Percentiles rank a stretch among this genome's conserved stretches.
phyloP scores from a whole-genome alignment of 345 rosid genomes.

The Hypericum perforatum region DNA sequence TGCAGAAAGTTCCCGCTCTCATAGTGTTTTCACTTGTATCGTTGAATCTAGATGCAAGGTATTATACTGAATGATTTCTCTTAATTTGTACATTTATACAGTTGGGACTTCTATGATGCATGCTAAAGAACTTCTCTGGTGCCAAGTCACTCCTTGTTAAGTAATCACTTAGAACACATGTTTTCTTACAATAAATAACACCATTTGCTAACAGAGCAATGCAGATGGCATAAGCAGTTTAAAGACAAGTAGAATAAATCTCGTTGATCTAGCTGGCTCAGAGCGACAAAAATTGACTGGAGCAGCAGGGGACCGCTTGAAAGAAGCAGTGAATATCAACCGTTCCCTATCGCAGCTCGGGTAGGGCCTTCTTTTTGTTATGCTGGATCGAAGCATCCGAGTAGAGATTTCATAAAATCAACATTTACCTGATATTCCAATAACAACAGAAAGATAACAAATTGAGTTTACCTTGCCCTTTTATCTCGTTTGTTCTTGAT shows the following conservation, averaged over 20 bases:
- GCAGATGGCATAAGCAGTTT: too few relatives aligned
- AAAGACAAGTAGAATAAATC: constrained; percentile 45
- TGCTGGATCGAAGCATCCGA: constrained; percentile 6
- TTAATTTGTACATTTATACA: constrained; percentile 41
- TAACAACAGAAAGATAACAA: too few relatives aligned
- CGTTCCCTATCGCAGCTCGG: constrained; percentile 90
- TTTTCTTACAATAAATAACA: too few relatives aligned
- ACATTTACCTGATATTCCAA: too few relatives aligned
- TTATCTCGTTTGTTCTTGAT: too few relatives aligned
- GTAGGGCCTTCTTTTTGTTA: constrained; percentile 28
- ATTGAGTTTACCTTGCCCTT: too few relatives aligned
- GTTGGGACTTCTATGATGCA: too few relatives aligned
- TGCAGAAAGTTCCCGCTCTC: constrained; percentile 95
- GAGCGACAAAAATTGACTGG: constrained; percentile 99
- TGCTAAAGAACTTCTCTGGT: too few relatives aligned
- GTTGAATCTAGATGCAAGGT: constrained; percentile 79
- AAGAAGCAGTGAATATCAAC: constrained; percentile 95
- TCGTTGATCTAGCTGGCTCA: constrained; percentile 96
- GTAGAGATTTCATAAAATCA: neutral
- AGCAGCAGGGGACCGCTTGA: constrained; percentile 95
- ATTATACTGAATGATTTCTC: constrained; percentile 68
- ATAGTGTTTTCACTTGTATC: constrained; percentile 90
- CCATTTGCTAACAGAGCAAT: too few relatives aligned
- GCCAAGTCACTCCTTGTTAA: too few relatives aligned
- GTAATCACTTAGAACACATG: too few relatives aligned